Conservation (phyloP, 106 monocot genomes). For the Acanthochlamys bracteata region DNA sequence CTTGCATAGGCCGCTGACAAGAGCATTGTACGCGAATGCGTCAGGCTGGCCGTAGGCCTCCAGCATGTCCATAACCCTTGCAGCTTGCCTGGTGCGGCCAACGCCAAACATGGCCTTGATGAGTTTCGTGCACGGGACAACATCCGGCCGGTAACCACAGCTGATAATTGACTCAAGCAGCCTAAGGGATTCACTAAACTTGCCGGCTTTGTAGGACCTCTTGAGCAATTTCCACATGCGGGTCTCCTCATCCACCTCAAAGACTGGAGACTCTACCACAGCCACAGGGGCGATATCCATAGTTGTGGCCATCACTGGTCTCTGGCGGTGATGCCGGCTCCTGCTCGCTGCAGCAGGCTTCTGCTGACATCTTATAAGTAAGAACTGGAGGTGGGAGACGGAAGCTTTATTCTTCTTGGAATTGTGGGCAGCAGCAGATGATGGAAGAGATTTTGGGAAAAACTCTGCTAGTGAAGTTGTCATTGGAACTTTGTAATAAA, state of each 20-base stretch:
- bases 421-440: too few species aligned
- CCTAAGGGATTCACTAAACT: conserved; percentile 51
- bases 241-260: conserved; percentile 8
- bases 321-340: too few species aligned
- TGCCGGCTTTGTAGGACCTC: conserved; percentile 53
- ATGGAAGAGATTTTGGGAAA: too few species aligned
- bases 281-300: too few species aligned
- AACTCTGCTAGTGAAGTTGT: too few species aligned
- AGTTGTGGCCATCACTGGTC: too few species aligned
- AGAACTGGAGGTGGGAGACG: too few species aligned
- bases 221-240: conserved; percentile 48
- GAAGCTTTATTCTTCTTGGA: too few species aligned
- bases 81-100: conserved; percentile 23
- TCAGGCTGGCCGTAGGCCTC: conserved; percentile 47
- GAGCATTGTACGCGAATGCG: conserved; percentile 49
- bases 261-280: too few species aligned
- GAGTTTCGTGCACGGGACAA: conserved; percentile 71
- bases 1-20: conserved; percentile 40
- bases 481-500: too few species aligned
- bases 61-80: conserved; percentile 42
- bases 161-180: conserved; percentile 54
- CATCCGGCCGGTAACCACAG: conserved; percentile 33
- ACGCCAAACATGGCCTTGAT: conserved; percentile 42
- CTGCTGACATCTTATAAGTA: too few species aligned
- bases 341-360: too few species aligned